phyloP scores from a whole-genome alignment of 2,329 filamentous ascomycete genomes.

The Diaporthe citriasiana region DNA sequence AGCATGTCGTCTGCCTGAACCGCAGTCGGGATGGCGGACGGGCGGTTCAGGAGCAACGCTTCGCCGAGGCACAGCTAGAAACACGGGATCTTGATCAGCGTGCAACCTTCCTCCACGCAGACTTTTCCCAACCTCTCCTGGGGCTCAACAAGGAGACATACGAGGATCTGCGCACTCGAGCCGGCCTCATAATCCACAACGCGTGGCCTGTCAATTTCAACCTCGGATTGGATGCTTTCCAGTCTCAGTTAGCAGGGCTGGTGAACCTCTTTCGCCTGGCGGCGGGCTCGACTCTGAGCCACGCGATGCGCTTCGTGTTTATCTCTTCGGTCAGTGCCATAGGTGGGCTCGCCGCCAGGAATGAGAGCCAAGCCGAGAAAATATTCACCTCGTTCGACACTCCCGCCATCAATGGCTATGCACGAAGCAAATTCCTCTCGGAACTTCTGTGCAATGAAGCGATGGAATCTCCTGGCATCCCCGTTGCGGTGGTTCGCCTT shows the following conservation, averaged over 20 bases:
- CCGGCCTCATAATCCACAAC: not conserved
- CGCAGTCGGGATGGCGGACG: conserved; percentile 23
- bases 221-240: not conserved
- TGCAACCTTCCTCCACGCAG: conserved; percentile 38
- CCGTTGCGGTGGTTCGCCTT: not conserved
- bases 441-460: not conserved
- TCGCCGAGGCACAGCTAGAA: not conserved
- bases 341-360: not conserved
- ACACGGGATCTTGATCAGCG: conserved; percentile 22
- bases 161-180: not conserved
- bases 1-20: conserved; percentile 19
- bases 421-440: not conserved
- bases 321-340: conserved; percentile 1
- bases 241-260: not conserved
- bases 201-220: conserved; percentile 7
- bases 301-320: not conserved
- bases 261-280: not conserved
- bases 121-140: not conserved
- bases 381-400: not conserved
- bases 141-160: not conserved
- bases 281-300: not conserved
- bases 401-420: not conserved
- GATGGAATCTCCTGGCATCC: not conserved
- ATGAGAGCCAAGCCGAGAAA: not conserved
- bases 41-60: not conserved